Base-by-base conservation (phyloP, 106 monocot species). In the Dioscorea dumetorum region DNA sequence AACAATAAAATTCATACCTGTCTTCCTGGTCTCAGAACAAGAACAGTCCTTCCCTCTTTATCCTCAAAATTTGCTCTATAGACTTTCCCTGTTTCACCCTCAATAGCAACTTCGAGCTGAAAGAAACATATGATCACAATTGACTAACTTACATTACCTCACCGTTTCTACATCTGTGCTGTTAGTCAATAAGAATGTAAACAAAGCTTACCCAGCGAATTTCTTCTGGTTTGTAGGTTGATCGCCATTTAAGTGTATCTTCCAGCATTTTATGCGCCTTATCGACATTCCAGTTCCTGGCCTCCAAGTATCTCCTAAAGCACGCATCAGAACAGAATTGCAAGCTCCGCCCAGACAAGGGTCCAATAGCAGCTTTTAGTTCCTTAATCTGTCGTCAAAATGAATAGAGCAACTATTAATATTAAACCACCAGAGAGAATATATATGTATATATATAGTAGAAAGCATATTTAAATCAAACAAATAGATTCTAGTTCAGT, bases 181-280 rank as follows among this genome's bases (percentile, higher is more conserved):
- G 41, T 8, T 3, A 41, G 41, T 41, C 2, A 13, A 54, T 8
- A 54, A 8, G 8, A 54, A 54, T 5, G 19, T 19, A 18, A 8
- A 18, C 15, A 14, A 15, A 41, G 41, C 41, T 68, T 78, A 94
- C 90, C 94, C 94, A 94, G 57, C 78, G 79, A 49, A 85, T 94
- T 49, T 90, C 87, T 54, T 94, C 90, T 9, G 94, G 90, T 72
- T 70, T 87, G 64, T 76, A 90, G 31, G 67, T 78, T 66, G 77
- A 65, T 69, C 90, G 84, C 94, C 94, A 90, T 62, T 76, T 87
- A 4, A 94, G 73, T 50, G 80, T 90, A 12, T 87, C 94, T 70
- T 94, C 84, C 71, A 94, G 69, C 94, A 94, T 94, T 66, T 90
- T 87, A 56, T 61, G 87, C 10, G 94, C 76, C 67, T 94, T 90